These are phyloP conservation scores for Xylaria curta DNA, from an alignment of 495 filamentous ascomycete species.

Conservation along the genomic window DNA sequence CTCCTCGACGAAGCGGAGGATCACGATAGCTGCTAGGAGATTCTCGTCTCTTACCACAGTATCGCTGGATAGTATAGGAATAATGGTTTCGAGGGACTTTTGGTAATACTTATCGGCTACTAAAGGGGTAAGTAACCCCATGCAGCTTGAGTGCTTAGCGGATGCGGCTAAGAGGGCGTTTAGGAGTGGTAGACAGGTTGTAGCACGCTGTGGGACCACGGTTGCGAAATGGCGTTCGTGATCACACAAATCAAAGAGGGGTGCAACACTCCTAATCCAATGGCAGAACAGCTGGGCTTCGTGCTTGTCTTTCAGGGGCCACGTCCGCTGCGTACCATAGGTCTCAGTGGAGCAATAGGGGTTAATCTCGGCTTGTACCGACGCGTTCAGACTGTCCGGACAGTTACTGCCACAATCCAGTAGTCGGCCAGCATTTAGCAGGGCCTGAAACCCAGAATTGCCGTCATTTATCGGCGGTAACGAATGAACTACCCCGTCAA, in stretches of 20 bases:
- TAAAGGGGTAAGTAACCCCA: background rate
- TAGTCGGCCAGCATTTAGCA: background rate
- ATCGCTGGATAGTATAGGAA: slow-evolving; percentile 38
- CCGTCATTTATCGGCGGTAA: background rate
- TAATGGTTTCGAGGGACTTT: slow-evolving; percentile 25
- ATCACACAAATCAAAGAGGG: slow-evolving; percentile 24
- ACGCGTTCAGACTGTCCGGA: background rate
- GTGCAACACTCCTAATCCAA: slow-evolving; percentile 18
- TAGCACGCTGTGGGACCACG: slow-evolving; percentile 39
- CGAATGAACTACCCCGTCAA: background rate
- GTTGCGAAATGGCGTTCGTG: slow-evolving; percentile 34
- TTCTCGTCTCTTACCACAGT: slow-evolving; percentile 44
- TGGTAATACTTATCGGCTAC: slow-evolving; percentile 19
- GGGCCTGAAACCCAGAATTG: background rate
- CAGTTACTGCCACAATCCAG: background rate
- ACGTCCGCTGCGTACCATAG: slow-evolving; percentile 1
- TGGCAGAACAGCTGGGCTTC: slow-evolving; percentile 13
- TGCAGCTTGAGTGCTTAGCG: slow-evolving; percentile 13
- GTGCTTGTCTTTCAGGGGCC: slow-evolving; percentile 8
- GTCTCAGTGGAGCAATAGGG: background rate
- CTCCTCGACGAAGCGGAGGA: slow-evolving; percentile 47
- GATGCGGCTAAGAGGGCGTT: slow-evolving; percentile 40
- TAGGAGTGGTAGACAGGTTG: slow-evolving; percentile 40
- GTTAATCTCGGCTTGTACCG: background rate
- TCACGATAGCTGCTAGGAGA: slow-evolving; percentile 43